A percentile compares a stretch with the other conserved stretches of the same genome.
These are phyloP conservation scores for Verbena officinalis DNA, from an alignment of 257 asterid species.

Conservation along the genomic window DNA sequence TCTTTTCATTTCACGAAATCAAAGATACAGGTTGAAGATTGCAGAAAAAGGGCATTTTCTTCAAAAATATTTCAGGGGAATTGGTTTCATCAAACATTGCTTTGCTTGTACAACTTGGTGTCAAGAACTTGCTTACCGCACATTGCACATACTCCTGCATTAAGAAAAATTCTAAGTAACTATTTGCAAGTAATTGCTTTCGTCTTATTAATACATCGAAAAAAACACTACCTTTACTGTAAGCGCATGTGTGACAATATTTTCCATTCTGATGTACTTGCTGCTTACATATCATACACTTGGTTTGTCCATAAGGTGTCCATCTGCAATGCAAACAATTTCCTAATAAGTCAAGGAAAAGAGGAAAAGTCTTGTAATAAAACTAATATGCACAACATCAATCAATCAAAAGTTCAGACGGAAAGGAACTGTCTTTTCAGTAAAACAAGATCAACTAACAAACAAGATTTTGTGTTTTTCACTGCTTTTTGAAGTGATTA, in stretches of 20 bases:
- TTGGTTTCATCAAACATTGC: constrained; percentile 64
- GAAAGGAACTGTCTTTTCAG: background rate
- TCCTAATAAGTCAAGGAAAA: constrained; percentile 8
- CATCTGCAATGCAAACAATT: constrained; percentile 60
- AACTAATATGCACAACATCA: background rate
- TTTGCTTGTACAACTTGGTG: constrained; percentile 93
- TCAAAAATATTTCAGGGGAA: constrained; percentile 6
- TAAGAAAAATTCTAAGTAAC: constrained; percentile 20
- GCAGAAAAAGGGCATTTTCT: background rate
- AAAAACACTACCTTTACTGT: constrained; percentile 73
- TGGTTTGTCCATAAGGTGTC: constrained; percentile 89
- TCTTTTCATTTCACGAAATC: background rate
- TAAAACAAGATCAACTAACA: background rate
- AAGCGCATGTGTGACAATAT: constrained; percentile 97
- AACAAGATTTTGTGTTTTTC: background rate
- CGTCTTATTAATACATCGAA: background rate
- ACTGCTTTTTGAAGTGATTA: background rate
- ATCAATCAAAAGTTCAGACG: background rate
- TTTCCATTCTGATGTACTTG: constrained; percentile 98
- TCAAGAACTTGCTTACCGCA: constrained; percentile 99
- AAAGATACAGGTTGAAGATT: background rate
- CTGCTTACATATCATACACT: constrained; percentile 93
- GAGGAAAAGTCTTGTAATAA: background rate
- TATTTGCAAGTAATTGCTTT: background rate
- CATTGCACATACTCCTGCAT: constrained; percentile 99